phyloP scores from a whole-genome alignment of 2,329 filamentous ascomycete species.

The Aspergillus pseudotamarii region DNA sequence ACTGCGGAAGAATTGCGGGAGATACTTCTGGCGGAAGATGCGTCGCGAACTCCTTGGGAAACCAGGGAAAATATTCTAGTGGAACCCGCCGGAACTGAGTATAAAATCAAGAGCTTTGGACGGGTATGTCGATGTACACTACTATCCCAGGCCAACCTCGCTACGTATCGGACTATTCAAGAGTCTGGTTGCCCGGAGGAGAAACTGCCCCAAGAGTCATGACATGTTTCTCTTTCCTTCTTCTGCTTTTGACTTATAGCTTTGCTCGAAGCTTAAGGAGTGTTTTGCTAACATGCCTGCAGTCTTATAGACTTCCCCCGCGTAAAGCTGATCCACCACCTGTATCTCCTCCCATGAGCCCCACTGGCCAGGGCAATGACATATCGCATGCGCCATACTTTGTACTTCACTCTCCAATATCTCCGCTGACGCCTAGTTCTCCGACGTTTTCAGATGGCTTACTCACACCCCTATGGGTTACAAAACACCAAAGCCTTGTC shows the following conservation, averaged over 20 bases:
- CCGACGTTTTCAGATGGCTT: conserved; percentile 87
- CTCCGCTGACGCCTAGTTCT: conserved; percentile 82
- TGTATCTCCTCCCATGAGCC: conserved; percentile 51
- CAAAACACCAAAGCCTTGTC: conserved; percentile 83
- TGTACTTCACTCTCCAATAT: conserved; percentile 86
- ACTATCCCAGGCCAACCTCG: neutral
- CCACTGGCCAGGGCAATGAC: conserved; percentile 49
- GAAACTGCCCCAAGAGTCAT: neutral
- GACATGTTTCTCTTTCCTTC: neutral
- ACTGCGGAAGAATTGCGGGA: conserved; percentile 67
- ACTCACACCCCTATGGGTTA: conserved; percentile 78
- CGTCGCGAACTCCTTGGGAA: conserved; percentile 68
- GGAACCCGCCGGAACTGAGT: conserved; percentile 56
- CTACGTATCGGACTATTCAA: neutral
- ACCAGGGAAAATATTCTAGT: conserved; percentile 52
- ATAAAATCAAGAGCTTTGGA: conserved; percentile 73
- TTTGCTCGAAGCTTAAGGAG: neutral
- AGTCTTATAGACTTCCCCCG: conserved; percentile 61
- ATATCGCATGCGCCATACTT: conserved; percentile 52
- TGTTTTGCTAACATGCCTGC: conserved; percentile 22
- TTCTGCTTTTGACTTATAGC: neutral
- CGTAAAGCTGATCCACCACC: conserved; percentile 64
- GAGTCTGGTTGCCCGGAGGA: neutral
- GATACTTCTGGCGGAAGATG: conserved; percentile 69
- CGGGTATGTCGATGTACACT: conserved; percentile 65